Conservation (phyloP, 495 filamentous ascomycete genomes). For the Talaromyces ruber region DNA sequence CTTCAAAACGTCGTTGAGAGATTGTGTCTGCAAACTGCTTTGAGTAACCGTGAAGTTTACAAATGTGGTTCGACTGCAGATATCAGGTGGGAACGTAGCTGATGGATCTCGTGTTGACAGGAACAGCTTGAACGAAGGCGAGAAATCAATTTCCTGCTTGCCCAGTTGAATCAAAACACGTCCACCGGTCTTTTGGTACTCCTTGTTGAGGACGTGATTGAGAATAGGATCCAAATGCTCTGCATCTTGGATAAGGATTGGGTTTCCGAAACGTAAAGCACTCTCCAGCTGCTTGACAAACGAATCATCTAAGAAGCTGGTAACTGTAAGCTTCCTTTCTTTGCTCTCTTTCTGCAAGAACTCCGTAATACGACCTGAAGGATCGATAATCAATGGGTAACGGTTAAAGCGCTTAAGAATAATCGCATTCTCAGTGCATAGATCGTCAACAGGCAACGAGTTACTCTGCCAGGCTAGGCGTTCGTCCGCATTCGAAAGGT, state of each 20-base stretch:
- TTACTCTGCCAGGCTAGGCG: constrained; percentile 89
- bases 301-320: constrained; percentile 94
- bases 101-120: constrained; percentile 94
- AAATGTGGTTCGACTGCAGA: constrained; percentile 96
- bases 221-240: constrained; percentile 95
- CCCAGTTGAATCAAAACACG: constrained; percentile 97
- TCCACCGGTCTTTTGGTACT: constrained; percentile 98
- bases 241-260: constrained; percentile 96
- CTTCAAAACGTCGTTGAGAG: constrained; percentile 91
- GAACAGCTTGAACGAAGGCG: constrained; percentile 91
- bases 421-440: constrained; percentile 98
- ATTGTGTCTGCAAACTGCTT: constrained; percentile 96
- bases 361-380: constrained; percentile 86
- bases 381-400: constrained; percentile 97
- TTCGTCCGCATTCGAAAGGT: constrained; percentile 94
- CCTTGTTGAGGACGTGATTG: constrained; percentile 98
- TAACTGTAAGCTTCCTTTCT: constrained; percentile 88
- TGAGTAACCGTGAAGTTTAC: constrained; percentile 99
- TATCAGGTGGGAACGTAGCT: constrained; percentile 91
- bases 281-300: constrained; percentile 98
- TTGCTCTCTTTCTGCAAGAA: constrained; percentile 92
- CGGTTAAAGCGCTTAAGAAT: constrained; percentile 95
- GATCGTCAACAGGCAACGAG: constrained; percentile 93
- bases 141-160: constrained; percentile 99
- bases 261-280: constrained; percentile 93